These are phyloP conservation scores for Chaetomium tenue DNA, from an alignment of 495 filamentous ascomycete genomes.

Conservation along the genomic window DNA sequence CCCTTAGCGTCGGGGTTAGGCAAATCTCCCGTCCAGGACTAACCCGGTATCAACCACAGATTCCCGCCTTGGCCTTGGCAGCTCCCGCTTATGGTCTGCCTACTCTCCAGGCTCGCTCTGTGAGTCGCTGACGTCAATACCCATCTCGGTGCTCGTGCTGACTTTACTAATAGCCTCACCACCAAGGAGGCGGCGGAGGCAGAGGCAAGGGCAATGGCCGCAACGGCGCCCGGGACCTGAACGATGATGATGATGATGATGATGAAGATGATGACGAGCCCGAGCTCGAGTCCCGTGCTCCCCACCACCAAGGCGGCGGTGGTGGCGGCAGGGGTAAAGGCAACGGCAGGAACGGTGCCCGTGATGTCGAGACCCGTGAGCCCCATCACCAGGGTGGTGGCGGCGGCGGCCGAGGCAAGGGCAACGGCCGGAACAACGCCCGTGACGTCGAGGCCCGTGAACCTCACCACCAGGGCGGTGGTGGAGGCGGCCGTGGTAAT, in stretches of 20 bases:
- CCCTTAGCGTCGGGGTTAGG: not conserved
- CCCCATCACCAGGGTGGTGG: not conserved
- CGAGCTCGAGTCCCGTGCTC: slow-evolving; percentile 1
- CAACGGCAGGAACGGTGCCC: not conserved
- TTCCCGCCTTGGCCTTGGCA: slow-evolving; percentile 9
- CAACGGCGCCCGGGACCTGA: not conserved
- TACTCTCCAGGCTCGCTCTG: slow-evolving; percentile 2
- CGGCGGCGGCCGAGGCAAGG: not conserved
- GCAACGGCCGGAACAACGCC: not conserved
- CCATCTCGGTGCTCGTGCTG: not conserved
- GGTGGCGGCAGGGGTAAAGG: not conserved
- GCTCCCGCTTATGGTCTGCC: slow-evolving; percentile 7
- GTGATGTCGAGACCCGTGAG: not conserved
- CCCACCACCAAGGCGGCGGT: not conserved
- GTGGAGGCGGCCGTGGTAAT: not conserved
- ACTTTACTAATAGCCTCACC: not conserved
- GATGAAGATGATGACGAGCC: not conserved
- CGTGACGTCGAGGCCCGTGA: slow-evolving; percentile 4
- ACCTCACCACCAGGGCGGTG: slow-evolving; percentile 2
- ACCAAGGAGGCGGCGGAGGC: not conserved
- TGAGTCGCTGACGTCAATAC: not conserved
- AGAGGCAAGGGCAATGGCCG: not conserved
- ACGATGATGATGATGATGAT: not conserved
- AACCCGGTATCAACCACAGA: not conserved
- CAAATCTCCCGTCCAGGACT: not conserved